Evolutionary conservation across 2,329 filamentous ascomycete genomes (phyloP).

Genomic region (Fusarium circinatum): DNA sequence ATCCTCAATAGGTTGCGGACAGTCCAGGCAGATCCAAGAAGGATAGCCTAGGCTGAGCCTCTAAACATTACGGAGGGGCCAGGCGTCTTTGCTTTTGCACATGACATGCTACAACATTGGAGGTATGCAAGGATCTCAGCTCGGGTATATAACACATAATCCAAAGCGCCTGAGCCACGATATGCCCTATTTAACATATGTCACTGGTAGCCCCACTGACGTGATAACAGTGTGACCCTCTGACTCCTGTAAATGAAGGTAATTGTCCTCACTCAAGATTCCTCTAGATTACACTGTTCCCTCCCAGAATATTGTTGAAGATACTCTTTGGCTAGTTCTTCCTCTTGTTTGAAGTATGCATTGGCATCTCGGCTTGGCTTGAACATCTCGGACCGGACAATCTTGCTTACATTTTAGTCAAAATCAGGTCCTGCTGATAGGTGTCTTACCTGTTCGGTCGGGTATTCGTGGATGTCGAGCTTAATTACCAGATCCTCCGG

Average conservation of each 20-base stretch:
- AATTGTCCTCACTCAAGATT: rapidly evolving
- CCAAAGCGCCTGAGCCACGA: rapidly evolving
- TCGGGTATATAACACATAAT: no score
- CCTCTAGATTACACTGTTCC: rapidly evolving
- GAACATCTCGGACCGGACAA: neutral
- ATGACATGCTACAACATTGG: neutral
- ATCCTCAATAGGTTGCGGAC: no score
- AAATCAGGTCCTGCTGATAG: rapidly evolving
- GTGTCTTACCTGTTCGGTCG: neutral
- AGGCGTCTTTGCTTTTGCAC: rapidly evolving
- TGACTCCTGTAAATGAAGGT: rapidly evolving
- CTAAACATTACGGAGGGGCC: rapidly evolving
- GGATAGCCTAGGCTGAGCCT: no score
- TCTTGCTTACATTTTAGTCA: rapidly evolving
- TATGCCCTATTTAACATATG: neutral
- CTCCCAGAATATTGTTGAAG: no score
- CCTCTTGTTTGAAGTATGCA: neutral
- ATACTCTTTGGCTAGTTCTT: neutral
- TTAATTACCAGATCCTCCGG: neutral
- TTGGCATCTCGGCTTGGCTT: neutral
- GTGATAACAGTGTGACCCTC: rapidly evolving
- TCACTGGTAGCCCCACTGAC: rapidly evolving
- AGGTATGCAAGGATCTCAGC: neutral
- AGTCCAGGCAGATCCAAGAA: no score
- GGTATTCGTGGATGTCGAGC: neutral